phyloP scores from a whole-genome alignment of 495 filamentous ascomycete genomes.

The Penicillium samsonianum region DNA sequence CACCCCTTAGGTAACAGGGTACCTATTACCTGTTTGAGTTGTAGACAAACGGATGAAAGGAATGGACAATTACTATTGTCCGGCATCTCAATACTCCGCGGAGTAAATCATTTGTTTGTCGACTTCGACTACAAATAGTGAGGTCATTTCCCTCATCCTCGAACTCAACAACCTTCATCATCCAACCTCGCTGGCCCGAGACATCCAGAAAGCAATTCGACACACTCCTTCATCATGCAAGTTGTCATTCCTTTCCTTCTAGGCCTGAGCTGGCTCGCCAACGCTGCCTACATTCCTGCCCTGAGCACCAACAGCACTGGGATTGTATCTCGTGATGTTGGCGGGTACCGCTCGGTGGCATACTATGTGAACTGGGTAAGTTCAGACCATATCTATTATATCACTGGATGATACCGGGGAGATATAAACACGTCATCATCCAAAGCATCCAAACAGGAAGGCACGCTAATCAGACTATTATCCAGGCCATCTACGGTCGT shows the following conservation, averaged over 20 bases:
- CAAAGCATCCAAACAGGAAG: neutral
- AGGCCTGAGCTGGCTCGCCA: constrained; percentile 18
- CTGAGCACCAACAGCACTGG: constrained; percentile 4
- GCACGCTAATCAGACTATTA: neutral
- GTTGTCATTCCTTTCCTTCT: constrained; percentile 16
- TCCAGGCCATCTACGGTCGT: constrained; percentile 70
- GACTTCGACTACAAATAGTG: constrained; percentile 10
- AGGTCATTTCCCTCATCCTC: neutral
- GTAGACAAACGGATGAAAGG: neutral
- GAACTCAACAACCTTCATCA: constrained; percentile 4
- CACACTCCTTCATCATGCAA: constrained; percentile 18
- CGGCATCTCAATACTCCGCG: neutral
- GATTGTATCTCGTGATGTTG: constrained; percentile 19
- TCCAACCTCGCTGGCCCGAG: constrained; percentile 17
- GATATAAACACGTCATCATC: neutral
- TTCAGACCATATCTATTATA: neutral
- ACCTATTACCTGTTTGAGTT: neutral
- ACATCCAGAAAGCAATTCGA: neutral
- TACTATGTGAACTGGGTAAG: constrained; percentile 82
- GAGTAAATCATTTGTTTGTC: neutral
- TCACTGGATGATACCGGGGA: neutral
- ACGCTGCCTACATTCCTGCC: constrained; percentile 14
- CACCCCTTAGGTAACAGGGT: neutral
- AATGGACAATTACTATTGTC: neutral
- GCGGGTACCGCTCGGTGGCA: constrained; percentile 66